Base-by-base conservation (phyloP, 2,329 filamentous ascomycete species). In the Fonsecaea erecta region DNA sequence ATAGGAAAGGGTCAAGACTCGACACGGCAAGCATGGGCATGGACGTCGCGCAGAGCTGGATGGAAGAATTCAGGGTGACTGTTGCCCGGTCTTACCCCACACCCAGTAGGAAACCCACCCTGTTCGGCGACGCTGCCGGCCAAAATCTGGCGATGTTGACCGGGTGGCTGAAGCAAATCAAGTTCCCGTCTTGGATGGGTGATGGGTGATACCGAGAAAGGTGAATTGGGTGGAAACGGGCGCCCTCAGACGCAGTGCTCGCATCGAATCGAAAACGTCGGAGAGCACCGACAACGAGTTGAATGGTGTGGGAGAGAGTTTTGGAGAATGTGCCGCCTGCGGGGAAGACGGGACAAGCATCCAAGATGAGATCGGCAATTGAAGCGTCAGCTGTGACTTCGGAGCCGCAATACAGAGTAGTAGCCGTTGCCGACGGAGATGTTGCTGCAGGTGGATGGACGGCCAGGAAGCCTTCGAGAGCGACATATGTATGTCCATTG, bases 51-150 rank as follows among this genome's bases (percentile, higher is more conserved):
- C 61, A 54, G 43, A 58, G 21, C 57, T 64, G 57, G 32, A 65
- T n/a, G n/a, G n/a, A 57, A 48, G 52, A 53, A 52, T 26, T 12
- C 55, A 65, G 63, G 63, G 63, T 65, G 63, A 65, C 63, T 51
- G 63, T 65, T 59, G 57, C 63, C 63, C 63, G 57, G 43, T 46
- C 40, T 62, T 57, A 61, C 63, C 63, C 63, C 63, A 65, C 63
- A 65, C 63, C 26, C 43, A 14, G n/a, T n/a, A n/a, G n/a, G 21
- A 48, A 24, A 57, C 11, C 30, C 28, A 59, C 51, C 51, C 9
- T 35, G 46, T 4, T 40, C 24, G 57, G 18, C 37, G 26, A 32
- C 52, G 11, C 18, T 37, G 34, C 57, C 57, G 57, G 40, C 26
- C 34, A 61, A 57, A 52, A 32, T 26, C 46, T 35, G 63, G 40